Evolutionary conservation across 2,329 filamentous ascomycete species (phyloP).

Genomic region (Claviceps capensis): DNA sequence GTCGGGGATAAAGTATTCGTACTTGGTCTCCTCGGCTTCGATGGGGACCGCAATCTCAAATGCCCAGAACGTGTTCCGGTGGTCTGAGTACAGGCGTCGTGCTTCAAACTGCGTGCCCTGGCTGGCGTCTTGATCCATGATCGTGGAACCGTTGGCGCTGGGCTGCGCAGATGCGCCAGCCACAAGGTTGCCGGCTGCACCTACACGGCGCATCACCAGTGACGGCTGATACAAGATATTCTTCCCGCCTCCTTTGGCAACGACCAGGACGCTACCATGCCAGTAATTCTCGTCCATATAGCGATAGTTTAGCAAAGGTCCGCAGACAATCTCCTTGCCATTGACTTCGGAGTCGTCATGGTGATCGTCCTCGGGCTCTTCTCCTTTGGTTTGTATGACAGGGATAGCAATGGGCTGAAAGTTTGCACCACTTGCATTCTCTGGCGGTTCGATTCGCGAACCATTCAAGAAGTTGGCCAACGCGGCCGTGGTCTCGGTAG

Average conservation of each 20-base stretch:
- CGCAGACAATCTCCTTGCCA: slow-evolving; percentile 49
- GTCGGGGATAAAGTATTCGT: slow-evolving; percentile 62
- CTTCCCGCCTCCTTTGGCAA: slow-evolving; percentile 58
- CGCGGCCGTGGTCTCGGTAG: slow-evolving; percentile 31
- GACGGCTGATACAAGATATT: slow-evolving; percentile 44
- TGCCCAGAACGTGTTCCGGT: slow-evolving; percentile 75
- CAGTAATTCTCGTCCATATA: slow-evolving; percentile 60
- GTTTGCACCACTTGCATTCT: slow-evolving; percentile 18
- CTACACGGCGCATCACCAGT: slow-evolving; percentile 37
- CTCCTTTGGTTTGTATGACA: slow-evolving; percentile 12
- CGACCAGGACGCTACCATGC: slow-evolving; percentile 77
- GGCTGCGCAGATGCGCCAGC: slow-evolving; percentile 13
- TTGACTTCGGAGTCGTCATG: slow-evolving; percentile 4
- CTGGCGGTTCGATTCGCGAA: slow-evolving; percentile 32
- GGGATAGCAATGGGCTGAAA: slow-evolving; percentile 38
- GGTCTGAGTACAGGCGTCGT: slow-evolving; percentile 50
- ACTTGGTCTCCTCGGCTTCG: slow-evolving; percentile 52
- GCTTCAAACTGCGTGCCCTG: slow-evolving; percentile 27
- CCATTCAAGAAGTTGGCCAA: slow-evolving; percentile 44
- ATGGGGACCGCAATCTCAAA: slow-evolving; percentile 76
- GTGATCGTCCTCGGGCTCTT: not conserved
- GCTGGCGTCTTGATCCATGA: slow-evolving; percentile 13
- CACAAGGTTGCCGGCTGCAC: slow-evolving; percentile 10
- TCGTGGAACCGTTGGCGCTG: slow-evolving; percentile 14
- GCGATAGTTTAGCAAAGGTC: slow-evolving; percentile 66